Evolutionary conservation across 768 basidiomycete species (phyloP), one percentile per base, ranked within the genome.

Genomic region (Amanita pseudoporphyria): DNA sequence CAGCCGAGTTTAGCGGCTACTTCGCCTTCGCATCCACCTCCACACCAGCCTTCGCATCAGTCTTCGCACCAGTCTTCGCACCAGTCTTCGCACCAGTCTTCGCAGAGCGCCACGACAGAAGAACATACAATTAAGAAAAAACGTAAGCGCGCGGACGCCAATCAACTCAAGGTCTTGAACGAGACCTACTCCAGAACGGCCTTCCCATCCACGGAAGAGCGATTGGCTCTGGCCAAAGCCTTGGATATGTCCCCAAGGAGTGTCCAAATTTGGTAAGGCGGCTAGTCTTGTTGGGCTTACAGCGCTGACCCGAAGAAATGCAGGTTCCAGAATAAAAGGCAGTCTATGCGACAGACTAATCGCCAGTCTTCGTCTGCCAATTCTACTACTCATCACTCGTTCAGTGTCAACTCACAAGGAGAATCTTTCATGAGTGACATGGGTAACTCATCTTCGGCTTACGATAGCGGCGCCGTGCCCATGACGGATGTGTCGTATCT

Each of bases 311-410:
- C 9, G 26, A 30, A 40, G 7, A 37, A 47, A 9, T 28, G 55
- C 64, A 89, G 87, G 87, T 89, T 89, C 70, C 87, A 89, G 67
- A 89, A 89, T 61, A 88, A 88, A 66, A 71, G 87, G 49, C 87
- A 89, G 61, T 82, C 84, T 6, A 85, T 84, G 82, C 73, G 84
- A 46, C 84, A 87, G 64, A 84, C 82, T 10, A 81, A 79, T 55
- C 78, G 83, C 49, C 83, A 86, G 64, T 68, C 79, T 3, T 71
- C 73, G 43, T 67, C 73, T 51, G 64, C 67, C 45, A 64, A 67
- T 33, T 64, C 71, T 30, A 62, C 64, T 35, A 59, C 72, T 26
- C 79, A 80, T 53, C 77, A 76, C 35, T 58, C 77, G 5, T 80
- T 76, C 61, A 62, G 71, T 21, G 63, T 75, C 54, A 50, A 69